Conservation (phyloP, 2,329 filamentous ascomycete genomes). For the Xylariales sp. region DNA sequence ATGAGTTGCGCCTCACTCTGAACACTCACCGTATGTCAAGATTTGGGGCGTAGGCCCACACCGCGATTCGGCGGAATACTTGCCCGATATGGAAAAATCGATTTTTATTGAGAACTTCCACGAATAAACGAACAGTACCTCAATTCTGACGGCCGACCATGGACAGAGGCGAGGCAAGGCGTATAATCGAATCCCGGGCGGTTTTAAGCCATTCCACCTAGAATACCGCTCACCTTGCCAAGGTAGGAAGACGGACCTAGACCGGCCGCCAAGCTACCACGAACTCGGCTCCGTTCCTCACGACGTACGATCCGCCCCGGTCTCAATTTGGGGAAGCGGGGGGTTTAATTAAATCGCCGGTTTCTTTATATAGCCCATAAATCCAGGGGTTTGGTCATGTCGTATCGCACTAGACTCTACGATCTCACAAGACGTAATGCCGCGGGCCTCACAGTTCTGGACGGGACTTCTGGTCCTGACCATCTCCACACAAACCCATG, state of each 20-base stretch:
- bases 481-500: not conserved
- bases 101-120: constrained; percentile 22
- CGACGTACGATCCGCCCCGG: not conserved
- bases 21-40: not conserved
- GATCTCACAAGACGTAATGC: constrained; percentile 6
- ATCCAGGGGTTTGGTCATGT: not conserved
- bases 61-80: constrained; percentile 24
- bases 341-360: not conserved
- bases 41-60: constrained; percentile 5
- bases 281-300: constrained; percentile 8
- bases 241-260: constrained; percentile 25
- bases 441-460: constrained; percentile 4
- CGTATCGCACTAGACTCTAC: not conserved
- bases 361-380: not conserved
- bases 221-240: constrained; percentile 9
- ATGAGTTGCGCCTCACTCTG: not conserved
- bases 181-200: not conserved
- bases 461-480: constrained; percentile 16
- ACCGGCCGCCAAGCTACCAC: constrained; percentile 17
- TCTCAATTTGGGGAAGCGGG: not conserved
- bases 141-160: not conserved
- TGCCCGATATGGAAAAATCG: constrained; percentile 25
- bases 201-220: not conserved
- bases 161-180: not conserved
- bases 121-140: constrained; percentile 17